phyloP scores from a whole-genome alignment of 2,329 filamentous ascomycete genomes.

The Daldinia sp. region DNA sequence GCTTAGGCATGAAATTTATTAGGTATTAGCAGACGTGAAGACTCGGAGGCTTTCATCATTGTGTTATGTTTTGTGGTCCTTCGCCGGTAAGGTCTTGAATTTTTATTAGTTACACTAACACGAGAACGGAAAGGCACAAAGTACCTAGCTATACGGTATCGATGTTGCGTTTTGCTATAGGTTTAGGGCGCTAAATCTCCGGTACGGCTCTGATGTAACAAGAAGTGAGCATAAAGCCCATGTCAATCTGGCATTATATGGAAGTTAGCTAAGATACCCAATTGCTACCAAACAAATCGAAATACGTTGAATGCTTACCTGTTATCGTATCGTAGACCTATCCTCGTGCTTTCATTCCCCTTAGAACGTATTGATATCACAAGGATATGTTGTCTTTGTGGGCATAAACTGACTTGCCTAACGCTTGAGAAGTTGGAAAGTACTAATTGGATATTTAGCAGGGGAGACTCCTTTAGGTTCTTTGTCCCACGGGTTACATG shows the following conservation, averaged over 20 bases:
- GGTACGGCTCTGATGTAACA: not conserved
- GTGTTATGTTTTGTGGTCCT: not conserved
- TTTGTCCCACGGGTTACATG: not conserved
- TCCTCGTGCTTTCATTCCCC: not conserved
- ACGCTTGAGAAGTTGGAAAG: not conserved
- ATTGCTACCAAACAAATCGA: constrained; percentile 27
- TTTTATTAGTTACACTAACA: constrained; percentile 6
- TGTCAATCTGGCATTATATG: constrained; percentile 9
- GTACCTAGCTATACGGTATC: not conserved
- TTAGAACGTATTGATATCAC: not conserved
- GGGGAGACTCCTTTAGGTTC: not conserved
- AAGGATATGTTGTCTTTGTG: not conserved
- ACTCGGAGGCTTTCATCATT: not conserved
- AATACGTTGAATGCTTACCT: not conserved
- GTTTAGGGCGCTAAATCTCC: not conserved
- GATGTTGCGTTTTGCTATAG: not conserved
- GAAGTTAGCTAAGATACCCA: constrained; percentile 31
- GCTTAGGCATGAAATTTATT: not conserved
- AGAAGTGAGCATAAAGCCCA: not conserved
- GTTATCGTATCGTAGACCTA: not conserved
- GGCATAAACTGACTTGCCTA: too few species aligned
- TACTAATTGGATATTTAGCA: not conserved
- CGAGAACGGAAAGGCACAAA: not conserved
- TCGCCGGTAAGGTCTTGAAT: constrained; percentile 1
- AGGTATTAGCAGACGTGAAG: not conserved